Evolutionary conservation across 306 rosid species (phyloP).

Genomic region (Prinsepia uniflora): DNA sequence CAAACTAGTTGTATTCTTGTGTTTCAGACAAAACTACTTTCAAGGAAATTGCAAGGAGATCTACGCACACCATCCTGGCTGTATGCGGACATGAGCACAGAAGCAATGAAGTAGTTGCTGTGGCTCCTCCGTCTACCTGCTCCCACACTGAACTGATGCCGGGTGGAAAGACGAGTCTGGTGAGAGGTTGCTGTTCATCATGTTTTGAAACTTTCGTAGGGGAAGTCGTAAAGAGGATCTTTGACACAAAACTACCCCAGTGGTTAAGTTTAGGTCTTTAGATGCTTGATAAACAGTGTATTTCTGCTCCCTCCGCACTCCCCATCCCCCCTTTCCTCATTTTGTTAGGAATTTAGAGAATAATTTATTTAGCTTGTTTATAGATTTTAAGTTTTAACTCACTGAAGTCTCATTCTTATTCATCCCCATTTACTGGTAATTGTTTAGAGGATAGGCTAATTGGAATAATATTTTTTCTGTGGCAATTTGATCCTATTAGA

Average conservation of each 20-base stretch:
- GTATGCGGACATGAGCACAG: constrained; percentile 72
- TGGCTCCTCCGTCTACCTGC: constrained; percentile 61
- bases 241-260: constrained; percentile 40
- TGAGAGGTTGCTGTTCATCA: constrained; percentile 70
- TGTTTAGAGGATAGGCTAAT: constrained; percentile 20
- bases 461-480: not conserved
- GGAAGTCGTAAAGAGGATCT: constrained; percentile 61
- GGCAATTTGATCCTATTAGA: not conserved
- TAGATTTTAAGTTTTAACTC: constrained; percentile 44
- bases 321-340: constrained; percentile 10
- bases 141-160: constrained; percentile 57
- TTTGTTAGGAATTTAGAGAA: constrained; percentile 43
- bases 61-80: constrained; percentile 59
- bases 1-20: constrained; percentile 22
- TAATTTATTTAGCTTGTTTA: constrained; percentile 47
- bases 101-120: constrained; percentile 43
- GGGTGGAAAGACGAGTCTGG: constrained; percentile 52
- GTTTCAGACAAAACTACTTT: constrained; percentile 51
- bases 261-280: constrained; percentile 70
- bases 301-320: constrained; percentile 15
- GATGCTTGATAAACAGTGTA: constrained; percentile 27
- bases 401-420: constrained; percentile 22
- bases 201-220: constrained; percentile 73
- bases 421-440: constrained; percentile 9
- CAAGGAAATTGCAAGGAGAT: constrained; percentile 51